Evolutionary conservation across 768 basidiomycete genomes (phyloP), one percentile per base, ranked within the genome.

Genomic region (Amanita pseudoporphyria): DNA sequence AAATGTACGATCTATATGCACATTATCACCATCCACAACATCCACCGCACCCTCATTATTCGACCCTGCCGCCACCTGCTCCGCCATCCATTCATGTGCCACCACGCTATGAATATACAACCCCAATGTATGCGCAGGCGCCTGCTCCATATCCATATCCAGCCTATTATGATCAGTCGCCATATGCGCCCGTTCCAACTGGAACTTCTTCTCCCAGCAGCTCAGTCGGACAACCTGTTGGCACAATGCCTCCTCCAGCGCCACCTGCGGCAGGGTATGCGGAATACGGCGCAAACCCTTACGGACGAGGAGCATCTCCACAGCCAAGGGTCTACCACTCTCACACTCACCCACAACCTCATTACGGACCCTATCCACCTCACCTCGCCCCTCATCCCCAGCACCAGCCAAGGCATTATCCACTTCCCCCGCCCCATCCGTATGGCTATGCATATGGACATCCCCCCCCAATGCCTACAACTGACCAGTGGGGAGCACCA

Each of bases 41-140:
- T 16, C 55, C 55, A 24, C 54, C 45, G 42, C 58, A 53, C 16
- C 59, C 54, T 2, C 59, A 58, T 7, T 57, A 60, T 49, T 46
- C 55, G 5, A 49, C 53, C 58, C 60, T 53, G 35, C 52, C 58
- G 12, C 59, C 57, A 43, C 59, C 58, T n/a, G 54, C 54, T 53
- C 54, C 54, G 19, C 54, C 38, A 49, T 49, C 39, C 48, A 49
- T 12, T n/a, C 60, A 58, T 10, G 55, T 55, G 3, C 57, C 54
- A 24, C 61, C 58, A 9, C 54, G 60, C 37, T 64, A 65, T 42
- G 61, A 64, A 47, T 65, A 66, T 47, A 18, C 60, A 16, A 53
- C 40, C 13, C 22, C 52, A 6, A 63, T 63, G 58, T 62, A 64
- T 47, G 53, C 56, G 1, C 58, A 57, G 26, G 58, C 56, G 18